Conservation (phyloP, 2,329 filamentous ascomycete genomes). For the Zymoseptoria pseudotritici region DNA sequence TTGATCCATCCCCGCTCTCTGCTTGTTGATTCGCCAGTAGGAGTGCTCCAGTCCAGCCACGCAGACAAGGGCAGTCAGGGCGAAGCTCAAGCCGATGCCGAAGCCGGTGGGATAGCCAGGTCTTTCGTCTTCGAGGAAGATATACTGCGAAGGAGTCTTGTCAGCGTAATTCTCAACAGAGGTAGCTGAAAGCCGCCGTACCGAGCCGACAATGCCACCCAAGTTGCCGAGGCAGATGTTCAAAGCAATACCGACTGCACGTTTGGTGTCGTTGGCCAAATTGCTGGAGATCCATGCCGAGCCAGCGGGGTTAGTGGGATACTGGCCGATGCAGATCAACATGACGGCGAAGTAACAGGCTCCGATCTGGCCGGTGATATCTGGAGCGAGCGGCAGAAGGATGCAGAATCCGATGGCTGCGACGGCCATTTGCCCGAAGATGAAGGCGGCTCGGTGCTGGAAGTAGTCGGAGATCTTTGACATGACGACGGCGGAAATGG, state of each 20-base stretch:
- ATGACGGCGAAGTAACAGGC: conserved; percentile 28
- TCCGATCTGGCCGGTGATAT: conserved; percentile 35
- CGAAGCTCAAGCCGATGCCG: conserved; percentile 22
- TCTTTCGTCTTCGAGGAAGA: conserved; percentile 31
- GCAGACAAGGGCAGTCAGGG: conserved; percentile 14
- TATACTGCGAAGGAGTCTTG: conserved; percentile 8
- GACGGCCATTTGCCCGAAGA: conserved; percentile 29
- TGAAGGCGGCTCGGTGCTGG: conserved; percentile 52
- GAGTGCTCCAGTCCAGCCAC: conserved; percentile 21
- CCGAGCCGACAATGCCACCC: conserved; percentile 35
- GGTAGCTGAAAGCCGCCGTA: no score
- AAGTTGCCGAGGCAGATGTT: conserved; percentile 35
- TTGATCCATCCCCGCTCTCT: conserved; percentile 27
- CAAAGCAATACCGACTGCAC: conserved; percentile 35
- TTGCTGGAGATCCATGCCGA: conserved; percentile 26
- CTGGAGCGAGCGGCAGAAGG: conserved; percentile 12
- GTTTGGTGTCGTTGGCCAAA: conserved; percentile 26
- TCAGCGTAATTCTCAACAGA: no score
- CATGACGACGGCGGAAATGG: conserved; percentile 20
- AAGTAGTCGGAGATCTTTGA: conserved; percentile 53
- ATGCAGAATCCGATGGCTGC: conserved; percentile 19
- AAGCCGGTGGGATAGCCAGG: conserved; percentile 31
- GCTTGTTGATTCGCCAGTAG: conserved; percentile 29
- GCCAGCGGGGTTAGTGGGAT: conserved; percentile 22
- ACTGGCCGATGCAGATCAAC: conserved; percentile 17